phyloP scores from a whole-genome alignment of 331 rosid genomes.

The Spiraea crenata region DNA sequence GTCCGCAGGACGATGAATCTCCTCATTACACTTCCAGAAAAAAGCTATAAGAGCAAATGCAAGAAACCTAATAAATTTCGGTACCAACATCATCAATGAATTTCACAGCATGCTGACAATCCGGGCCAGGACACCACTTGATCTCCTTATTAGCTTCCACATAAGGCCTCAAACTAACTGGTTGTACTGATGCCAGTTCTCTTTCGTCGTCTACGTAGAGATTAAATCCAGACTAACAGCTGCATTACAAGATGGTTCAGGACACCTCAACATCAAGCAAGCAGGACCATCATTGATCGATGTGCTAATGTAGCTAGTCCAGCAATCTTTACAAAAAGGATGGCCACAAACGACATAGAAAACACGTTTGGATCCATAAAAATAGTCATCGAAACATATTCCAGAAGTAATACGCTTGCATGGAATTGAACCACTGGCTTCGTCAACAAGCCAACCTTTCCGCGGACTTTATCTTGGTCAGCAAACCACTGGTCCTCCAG shows the following conservation, averaged over 20 bases:
- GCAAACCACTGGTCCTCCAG: slow-evolving; percentile 3
- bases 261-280: slow-evolving; percentile 7
- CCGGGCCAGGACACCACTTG: slow-evolving; percentile 20
- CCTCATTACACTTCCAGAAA: slow-evolving; percentile 14
- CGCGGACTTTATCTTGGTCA: not conserved
- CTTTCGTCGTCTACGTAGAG: no score
- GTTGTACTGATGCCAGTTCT: not conserved
- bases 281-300: not conserved
- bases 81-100: not conserved
- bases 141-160: not conserved
- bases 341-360: not conserved
- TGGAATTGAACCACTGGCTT: not conserved
- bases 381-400: not conserved
- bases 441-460: not conserved
- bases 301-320: not conserved
- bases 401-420: not conserved
- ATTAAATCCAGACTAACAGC: not conserved
- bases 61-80: not conserved
- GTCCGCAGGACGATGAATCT: slow-evolving; percentile 6
- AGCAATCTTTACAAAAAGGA: slow-evolving; percentile 1
- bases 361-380: not conserved
- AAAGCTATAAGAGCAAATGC: not conserved
- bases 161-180: not conserved
- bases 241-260: not conserved
- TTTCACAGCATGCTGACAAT: not conserved